These are phyloP conservation scores for Penicillium coprophilum DNA, from an alignment of 495 filamentous ascomycete genomes.

Conservation along the genomic window DNA sequence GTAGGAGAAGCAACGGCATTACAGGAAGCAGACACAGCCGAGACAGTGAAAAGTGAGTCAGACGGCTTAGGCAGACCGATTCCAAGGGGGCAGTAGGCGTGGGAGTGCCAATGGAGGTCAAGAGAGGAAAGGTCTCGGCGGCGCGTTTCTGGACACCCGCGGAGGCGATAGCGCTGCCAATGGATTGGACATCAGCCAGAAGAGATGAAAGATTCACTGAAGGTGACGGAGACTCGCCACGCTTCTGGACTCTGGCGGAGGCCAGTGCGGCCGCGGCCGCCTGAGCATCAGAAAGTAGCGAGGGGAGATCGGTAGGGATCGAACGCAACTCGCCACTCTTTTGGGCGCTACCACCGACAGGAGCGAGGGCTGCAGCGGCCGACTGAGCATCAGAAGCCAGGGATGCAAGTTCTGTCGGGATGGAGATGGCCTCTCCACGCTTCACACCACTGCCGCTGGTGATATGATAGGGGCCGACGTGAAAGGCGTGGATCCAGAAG, in stretches of 20 bases:
- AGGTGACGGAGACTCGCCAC: slow-evolving; percentile 11
- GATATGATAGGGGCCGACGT: background rate
- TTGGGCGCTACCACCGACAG: slow-evolving; percentile 2
- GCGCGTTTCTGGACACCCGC: slow-evolving; percentile 16
- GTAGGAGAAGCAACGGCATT: background rate
- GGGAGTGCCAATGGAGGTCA: background rate
- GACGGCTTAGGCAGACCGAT: background rate
- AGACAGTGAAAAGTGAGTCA: background rate
- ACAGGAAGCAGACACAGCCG: background rate
- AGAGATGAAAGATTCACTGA: slow-evolving; percentile 15
- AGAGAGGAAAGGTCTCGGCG: background rate
- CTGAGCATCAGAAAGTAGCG: slow-evolving; percentile 16
- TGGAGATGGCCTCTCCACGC: slow-evolving; percentile 4
- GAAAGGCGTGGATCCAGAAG: slow-evolving; percentile 6
- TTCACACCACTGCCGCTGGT: background rate
- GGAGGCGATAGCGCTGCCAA: slow-evolving; percentile 10
- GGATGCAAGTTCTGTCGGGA: slow-evolving; percentile 12
- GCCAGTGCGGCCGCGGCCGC: slow-evolving; percentile 11
- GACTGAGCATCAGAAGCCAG: slow-evolving; percentile 15
- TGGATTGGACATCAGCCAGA: slow-evolving; percentile 12
- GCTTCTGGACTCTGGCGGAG: slow-evolving; percentile 17
- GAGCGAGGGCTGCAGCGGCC: background rate
- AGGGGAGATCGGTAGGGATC: slow-evolving; percentile 20
- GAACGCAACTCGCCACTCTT: slow-evolving; percentile 18
- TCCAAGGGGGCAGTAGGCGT: background rate